Evolutionary conservation across 768 basidiomycete genomes (phyloP), one percentile per base, ranked within the genome.

Genomic region (Lentinula guzmanii): DNA sequence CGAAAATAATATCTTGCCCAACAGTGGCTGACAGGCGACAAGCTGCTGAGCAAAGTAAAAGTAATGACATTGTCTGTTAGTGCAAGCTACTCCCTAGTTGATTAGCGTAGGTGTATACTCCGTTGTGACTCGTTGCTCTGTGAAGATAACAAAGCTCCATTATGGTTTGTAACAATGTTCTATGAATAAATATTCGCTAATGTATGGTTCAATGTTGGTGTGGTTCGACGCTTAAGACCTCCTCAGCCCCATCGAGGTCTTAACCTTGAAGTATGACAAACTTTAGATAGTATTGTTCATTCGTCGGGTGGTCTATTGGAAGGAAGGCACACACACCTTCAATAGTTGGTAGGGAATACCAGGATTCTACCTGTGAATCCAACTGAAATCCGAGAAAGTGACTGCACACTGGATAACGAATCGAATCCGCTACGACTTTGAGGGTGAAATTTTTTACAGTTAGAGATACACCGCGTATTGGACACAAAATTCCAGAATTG

Each of bases 401-500:
- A 48, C 18, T 48, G 21, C n/a, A 48, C 46, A 2, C 21, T 48
- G 4, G 46, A 8, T 48, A 39, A 16, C n/a, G 46, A 28, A 24
- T 48, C 18, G 31, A 34, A 33, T 52, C 31, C 33, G 34, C 51
- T 33, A 13, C 31, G 24, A 34, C 51, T 52, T 52, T 52, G 51
- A 10, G 51, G 21, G 46, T 48, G 5, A 48, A 21, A 21, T 4
- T 48, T 48, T 24, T 21, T 3, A 18, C 46, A 24, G 46, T 9
- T 24, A 48, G 46, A 21, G n/a, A 13, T 21, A 11, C 46, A 18
- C 21, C 21, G 46, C 21, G 13, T 52, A 52, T 52, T 52, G 13
- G 55, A 50, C 33, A 58, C 41, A 59, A 58, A 53, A 59, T 28
- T 59, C 28, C 51, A 60, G 28, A 45, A 60, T 50, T 8, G 15